A percentile compares a stretch with the other conserved stretches of the same genome.
Evolutionary conservation across 148 eudicot genomes (phyloP).

Genomic region (Rhododendron simsii): DNA sequence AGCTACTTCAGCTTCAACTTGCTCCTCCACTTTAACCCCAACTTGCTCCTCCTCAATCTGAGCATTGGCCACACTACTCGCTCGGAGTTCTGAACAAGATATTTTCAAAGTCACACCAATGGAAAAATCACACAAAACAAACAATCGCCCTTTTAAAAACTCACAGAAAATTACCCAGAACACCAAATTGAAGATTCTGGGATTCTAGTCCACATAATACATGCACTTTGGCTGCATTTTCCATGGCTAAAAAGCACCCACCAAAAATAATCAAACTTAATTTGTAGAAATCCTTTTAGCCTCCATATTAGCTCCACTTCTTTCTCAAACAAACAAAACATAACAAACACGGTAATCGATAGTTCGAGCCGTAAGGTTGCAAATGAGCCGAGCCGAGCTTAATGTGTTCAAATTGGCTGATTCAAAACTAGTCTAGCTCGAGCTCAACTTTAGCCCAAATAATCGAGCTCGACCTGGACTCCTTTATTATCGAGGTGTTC

Average conservation of each 20-base stretch:
- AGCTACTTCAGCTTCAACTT: conserved; percentile 60
- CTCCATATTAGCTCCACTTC: neutral
- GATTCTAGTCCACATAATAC: neutral
- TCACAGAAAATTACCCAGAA: neutral
- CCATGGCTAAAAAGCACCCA: neutral
- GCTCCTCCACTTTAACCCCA: too few species aligned
- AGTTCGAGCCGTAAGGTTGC: too few species aligned
- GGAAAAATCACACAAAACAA: neutral
- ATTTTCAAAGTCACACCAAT: neutral
- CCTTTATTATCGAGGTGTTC: too few species aligned
- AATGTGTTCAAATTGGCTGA: too few species aligned
- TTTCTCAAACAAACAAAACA: neutral
- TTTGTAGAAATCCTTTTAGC: neutral
- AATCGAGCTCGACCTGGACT: too few species aligned
- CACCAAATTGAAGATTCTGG: neutral
- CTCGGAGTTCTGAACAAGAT: conserved; percentile 13
- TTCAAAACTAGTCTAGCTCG: too few species aligned
- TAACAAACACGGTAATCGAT: too few species aligned
- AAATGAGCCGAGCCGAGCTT: too few species aligned
- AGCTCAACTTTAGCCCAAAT: too few species aligned
- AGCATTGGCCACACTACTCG: conserved; percentile 17
- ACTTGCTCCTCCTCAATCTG: conserved; percentile 35
- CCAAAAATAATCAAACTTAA: neutral
- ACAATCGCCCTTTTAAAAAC: neutral
- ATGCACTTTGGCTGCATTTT: neutral